phyloP scores from a whole-genome alignment of 2,329 filamentous ascomycete genomes.

The Fusarium sp. region DNA sequence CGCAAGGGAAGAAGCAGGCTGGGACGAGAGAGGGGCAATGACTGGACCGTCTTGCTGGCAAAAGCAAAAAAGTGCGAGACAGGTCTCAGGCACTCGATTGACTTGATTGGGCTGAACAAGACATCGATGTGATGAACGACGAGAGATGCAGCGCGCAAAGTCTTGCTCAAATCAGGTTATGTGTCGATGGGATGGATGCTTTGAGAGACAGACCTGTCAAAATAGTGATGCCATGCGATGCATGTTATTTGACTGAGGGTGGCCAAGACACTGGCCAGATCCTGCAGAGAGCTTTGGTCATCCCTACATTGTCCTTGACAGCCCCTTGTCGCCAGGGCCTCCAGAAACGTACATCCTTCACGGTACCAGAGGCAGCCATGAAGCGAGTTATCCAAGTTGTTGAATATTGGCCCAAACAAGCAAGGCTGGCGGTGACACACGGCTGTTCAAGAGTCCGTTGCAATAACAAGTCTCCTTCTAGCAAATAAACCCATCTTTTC shows the following conservation, averaged over 20 bases:
- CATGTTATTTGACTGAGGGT: not conserved
- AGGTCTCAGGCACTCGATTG: slow-evolving; percentile 31
- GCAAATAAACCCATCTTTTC: not conserved
- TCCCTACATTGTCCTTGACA: slow-evolving; percentile 7
- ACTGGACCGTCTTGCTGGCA: slow-evolving; percentile 9
- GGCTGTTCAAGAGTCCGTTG: slow-evolving; percentile 12
- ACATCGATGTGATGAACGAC: slow-evolving; percentile 1
- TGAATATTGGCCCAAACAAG: not conserved
- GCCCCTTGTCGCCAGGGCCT: not conserved
- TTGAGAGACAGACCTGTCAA: not conserved
- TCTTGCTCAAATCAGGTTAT: slow-evolving; percentile 7
- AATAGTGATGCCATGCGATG: not conserved
- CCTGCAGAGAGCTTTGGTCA: slow-evolving; percentile 12
- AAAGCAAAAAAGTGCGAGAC: slow-evolving; percentile 24
- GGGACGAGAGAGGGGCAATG: slow-evolving; percentile 11
- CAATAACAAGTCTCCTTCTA: slow-evolving; percentile 12
- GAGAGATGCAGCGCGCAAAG: not conserved
- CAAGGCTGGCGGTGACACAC: not conserved
- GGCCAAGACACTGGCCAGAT: slow-evolving; percentile 2
- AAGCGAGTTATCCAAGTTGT: not conserved
- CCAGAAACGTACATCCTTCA: not conserved
- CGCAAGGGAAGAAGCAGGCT: slow-evolving; percentile 25
- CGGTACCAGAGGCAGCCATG: not conserved
- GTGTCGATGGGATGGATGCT: not conserved
- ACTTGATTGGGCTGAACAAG: slow-evolving; percentile 27